Evolutionary conservation across 352 stramenopile species (phyloP).

Genomic region (Phytophthora crassamura): DNA sequence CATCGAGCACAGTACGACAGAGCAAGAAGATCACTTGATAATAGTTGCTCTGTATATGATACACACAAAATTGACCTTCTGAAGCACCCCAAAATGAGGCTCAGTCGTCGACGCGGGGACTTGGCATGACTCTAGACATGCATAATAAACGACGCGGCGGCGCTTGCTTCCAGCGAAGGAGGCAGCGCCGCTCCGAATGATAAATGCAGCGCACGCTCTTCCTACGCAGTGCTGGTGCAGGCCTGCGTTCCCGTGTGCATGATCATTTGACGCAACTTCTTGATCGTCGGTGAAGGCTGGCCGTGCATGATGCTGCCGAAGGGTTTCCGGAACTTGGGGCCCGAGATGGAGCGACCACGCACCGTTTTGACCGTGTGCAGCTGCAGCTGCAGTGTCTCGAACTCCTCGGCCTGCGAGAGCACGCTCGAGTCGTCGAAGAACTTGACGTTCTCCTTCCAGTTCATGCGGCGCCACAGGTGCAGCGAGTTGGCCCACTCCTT

Average conservation of each 20-base stretch:
- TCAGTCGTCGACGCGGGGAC: slow-evolving; percentile 6
- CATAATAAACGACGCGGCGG: slow-evolving; percentile 45
- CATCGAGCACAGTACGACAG: neutral
- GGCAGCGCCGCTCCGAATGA: slow-evolving; percentile 7
- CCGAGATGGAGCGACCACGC: slow-evolving; percentile 43
- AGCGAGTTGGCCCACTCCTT: slow-evolving; percentile 88
- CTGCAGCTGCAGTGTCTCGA: slow-evolving; percentile 58
- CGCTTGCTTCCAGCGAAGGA: slow-evolving; percentile 7
- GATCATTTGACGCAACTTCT: slow-evolving; percentile 73
- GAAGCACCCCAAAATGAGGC: slow-evolving; percentile 27
- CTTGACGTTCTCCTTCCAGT: slow-evolving; percentile 89
- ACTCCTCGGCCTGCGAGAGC: slow-evolving; percentile 65
- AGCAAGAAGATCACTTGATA: slow-evolving; percentile 16
- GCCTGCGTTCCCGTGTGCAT: slow-evolving; percentile 48
- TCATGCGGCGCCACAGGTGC: slow-evolving; percentile 87
- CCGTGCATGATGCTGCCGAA: slow-evolving; percentile 67
- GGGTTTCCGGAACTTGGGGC: slow-evolving; percentile 58
- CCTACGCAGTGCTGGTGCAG: slow-evolving; percentile 46
- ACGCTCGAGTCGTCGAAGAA: slow-evolving; percentile 74
- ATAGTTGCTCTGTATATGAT: slow-evolving; percentile 36
- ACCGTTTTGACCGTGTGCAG: slow-evolving; percentile 66
- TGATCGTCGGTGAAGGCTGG: slow-evolving; percentile 67
- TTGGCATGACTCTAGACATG: slow-evolving; percentile 34
- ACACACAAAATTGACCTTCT: slow-evolving; percentile 41
- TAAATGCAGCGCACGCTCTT: slow-evolving; percentile 21